These are phyloP conservation scores for Rhytidhysteron rufulum DNA, from an alignment of 2,329 filamentous ascomycete species.

Conservation along the genomic window DNA sequence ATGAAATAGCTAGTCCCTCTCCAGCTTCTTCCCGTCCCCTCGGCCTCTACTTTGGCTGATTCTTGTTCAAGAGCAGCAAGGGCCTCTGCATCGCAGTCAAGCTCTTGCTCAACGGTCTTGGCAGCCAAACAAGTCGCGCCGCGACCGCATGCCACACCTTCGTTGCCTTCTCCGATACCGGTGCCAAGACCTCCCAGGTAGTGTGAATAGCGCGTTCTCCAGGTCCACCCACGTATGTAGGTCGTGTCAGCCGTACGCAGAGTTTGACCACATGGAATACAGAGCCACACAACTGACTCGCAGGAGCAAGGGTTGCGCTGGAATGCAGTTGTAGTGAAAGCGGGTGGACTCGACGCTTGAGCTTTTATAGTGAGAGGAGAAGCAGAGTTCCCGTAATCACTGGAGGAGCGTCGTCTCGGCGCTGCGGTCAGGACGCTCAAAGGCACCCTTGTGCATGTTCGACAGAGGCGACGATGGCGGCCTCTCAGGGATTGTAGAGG, in stretches of 20 bases:
- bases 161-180: slow-evolving; percentile 81
- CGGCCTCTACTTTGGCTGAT: slow-evolving; percentile 48
- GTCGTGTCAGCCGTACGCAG: slow-evolving; percentile 59
- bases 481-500: slow-evolving; percentile 63
- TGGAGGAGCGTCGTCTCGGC: slow-evolving; percentile 17
- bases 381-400: too few species aligned
- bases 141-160: slow-evolving; percentile 85
- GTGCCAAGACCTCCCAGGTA: slow-evolving; percentile 79
- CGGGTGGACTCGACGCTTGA: too few species aligned
- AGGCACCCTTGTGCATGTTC: slow-evolving; percentile 68
- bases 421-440: slow-evolving; percentile 50
- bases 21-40: slow-evolving; percentile 39
- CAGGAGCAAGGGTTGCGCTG: slow-evolving; percentile 57
- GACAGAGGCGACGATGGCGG: slow-evolving; percentile 78
- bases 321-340: slow-evolving; percentile 47
- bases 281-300: slow-evolving; percentile 71
- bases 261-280: slow-evolving; percentile 73
- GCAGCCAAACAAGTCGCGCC: slow-evolving; percentile 71
- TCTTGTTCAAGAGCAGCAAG: slow-evolving; percentile 39
- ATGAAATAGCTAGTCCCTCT: slow-evolving; percentile 70
- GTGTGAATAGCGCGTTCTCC: slow-evolving; percentile 77
- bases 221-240: slow-evolving; percentile 73
- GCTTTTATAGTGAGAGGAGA: too few species aligned
- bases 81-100: slow-evolving; percentile 73
- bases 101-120: slow-evolving; percentile 74